Base-by-base conservation (phyloP, 2,329 filamentous ascomycete genomes). In the Aspergillus aculeatinus region DNA sequence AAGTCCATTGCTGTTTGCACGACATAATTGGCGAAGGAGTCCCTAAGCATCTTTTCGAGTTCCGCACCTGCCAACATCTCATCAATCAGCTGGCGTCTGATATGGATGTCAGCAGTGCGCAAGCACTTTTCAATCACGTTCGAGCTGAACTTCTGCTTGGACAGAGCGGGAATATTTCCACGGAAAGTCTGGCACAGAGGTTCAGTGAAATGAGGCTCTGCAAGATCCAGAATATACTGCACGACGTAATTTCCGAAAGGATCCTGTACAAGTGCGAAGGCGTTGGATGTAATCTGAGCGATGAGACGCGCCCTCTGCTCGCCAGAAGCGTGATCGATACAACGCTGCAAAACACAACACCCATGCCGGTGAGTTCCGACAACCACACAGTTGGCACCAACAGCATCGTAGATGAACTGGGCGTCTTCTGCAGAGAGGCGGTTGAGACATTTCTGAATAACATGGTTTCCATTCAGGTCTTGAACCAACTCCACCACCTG, bases 181-280 rank as follows among this genome's bases (percentile, higher is more conserved):
- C 84, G 80, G 81, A 99, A 97, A 71, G 88, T 89, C 56, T 84
- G 81, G 62, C 96, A 95, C 47, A 99, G 83, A 3, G 94, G 94
- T 70, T 95, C 90, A 1, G 94, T 97, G 78, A 96, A 97, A 67
- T 82, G 82, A 12, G 89, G 83, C 72, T 99, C 92, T 66, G 92
- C 92, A 57, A 98, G 85, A 73, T 98, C 95, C 67, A 99, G 87
- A 72, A 99, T 98, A 80, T 99, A 99, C 79, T 99, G 95, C 54
- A 99, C 90, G 54, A 99, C 95, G 67, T 99, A 99, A 78, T 99
- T 99, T 72, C 95, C 95, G 68, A 97, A 99, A 0, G 95, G 94
- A 75, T 99, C 95, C 75, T 97, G 92, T 21, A 99, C 92, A 11
- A 99, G 86, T 42, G 89, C 82, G 66, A 91, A 90, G n/a, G 93